A percentile compares a stretch with the other conserved stretches of the same genome.
Evolutionary conservation across 2,329 filamentous ascomycete genomes (phyloP).

Genomic region (Fusarium fracticaudum): DNA sequence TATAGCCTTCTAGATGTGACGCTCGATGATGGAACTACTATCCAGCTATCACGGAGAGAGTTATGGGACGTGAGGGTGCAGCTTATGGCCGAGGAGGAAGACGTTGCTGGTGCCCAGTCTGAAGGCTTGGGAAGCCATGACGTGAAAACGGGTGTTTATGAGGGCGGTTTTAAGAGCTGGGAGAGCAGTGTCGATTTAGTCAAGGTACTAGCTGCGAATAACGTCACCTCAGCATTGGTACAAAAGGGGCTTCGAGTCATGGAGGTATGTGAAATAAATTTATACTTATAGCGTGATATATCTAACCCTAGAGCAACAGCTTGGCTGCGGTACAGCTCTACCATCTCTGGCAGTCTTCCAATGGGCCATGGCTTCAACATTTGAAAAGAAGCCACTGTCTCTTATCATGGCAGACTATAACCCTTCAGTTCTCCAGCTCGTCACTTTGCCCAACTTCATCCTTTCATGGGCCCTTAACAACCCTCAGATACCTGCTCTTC

Average conservation of each 20-base stretch:
- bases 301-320: conserved; percentile 54
- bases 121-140: conserved; percentile 73
- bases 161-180: conserved; percentile 91
- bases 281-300: background rate
- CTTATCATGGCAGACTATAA: conserved; percentile 84
- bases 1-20: conserved; percentile 70
- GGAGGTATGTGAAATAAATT: conserved; percentile 57
- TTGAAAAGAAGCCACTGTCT: conserved; percentile 53
- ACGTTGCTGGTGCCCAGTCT: conserved; percentile 47
- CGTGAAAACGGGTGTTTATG: conserved; percentile 83
- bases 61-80: conserved; percentile 85
- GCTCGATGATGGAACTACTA: conserved; percentile 61
- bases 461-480: conserved; percentile 71
- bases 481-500: conserved; percentile 50
- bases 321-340: conserved; percentile 82
- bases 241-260: conserved; percentile 56
- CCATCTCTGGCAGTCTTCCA: conserved; percentile 78
- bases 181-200: conserved; percentile 85
- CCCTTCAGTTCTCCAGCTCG: conserved; percentile 77
- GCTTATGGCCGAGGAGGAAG: conserved; percentile 77
- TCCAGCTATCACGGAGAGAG: conserved; percentile 75
- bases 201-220: conserved; percentile 66
- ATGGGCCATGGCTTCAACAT: conserved; percentile 53
- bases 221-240: conserved; percentile 47
- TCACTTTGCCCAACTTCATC: conserved; percentile 82